Evolutionary conservation across 139 green algal genomes (phyloP).

Genomic region (Tetraselmis chui): DNA sequence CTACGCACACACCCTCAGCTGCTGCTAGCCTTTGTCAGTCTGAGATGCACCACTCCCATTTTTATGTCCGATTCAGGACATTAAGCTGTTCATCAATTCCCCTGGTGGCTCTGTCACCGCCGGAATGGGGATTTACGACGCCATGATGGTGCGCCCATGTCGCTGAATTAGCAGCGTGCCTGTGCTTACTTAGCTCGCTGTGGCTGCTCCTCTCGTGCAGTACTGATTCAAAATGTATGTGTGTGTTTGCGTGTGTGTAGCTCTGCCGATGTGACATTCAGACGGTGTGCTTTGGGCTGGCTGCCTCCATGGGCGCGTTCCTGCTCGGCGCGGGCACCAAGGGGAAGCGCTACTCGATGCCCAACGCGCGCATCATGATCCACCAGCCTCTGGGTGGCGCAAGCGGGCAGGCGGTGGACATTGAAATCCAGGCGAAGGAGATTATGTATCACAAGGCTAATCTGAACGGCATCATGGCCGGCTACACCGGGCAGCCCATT

Average conservation of each 20-base stretch:
- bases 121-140: slow-evolving; percentile 98
- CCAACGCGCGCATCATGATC: slow-evolving; percentile 99
- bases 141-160: slow-evolving; percentile 83
- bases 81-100: slow-evolving; percentile 99
- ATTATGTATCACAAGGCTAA: slow-evolving; percentile 99
- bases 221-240: too few species aligned
- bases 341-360: slow-evolving; percentile 95
- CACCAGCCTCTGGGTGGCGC: slow-evolving; percentile 97
- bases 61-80: too few species aligned
- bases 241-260: too few species aligned
- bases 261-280: slow-evolving; percentile 35
- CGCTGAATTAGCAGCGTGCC: too few species aligned
- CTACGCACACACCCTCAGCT: too few species aligned
- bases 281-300: slow-evolving; percentile 97
- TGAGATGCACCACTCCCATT: too few species aligned
- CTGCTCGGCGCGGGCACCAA: slow-evolving; percentile 80
- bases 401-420: slow-evolving; percentile 53
- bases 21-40: too few species aligned
- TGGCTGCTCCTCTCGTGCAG: too few species aligned
- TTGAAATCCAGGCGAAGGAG: slow-evolving; percentile 77
- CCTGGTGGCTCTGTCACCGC: slow-evolving; percentile 95
- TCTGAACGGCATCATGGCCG: slow-evolving; percentile 94
- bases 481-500: slow-evolving; percentile 72
- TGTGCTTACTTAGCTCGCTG: slow-evolving; percentile 40
- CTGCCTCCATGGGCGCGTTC: slow-evolving; percentile 98